A percentile compares a stretch with the other conserved stretches of the same genome.
Evolutionary conservation across 495 filamentous ascomycete species (phyloP).

Genomic region (Acidomyces sp.): DNA sequence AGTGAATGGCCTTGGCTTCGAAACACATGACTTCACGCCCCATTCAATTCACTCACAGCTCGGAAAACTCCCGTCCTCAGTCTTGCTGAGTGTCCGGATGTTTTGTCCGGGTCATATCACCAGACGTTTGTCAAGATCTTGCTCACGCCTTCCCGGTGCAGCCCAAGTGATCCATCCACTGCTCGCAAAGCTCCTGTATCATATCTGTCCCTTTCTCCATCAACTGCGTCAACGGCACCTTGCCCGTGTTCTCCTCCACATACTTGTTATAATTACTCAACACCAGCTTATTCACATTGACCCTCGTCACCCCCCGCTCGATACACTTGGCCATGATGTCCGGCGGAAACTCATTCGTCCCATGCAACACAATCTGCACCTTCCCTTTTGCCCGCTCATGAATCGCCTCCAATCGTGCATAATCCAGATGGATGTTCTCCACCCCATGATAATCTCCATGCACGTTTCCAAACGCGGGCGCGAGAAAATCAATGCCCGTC

Average conservation of each 20-base stretch:
- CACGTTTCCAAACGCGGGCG: slow-evolving; percentile 76
- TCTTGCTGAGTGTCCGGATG: too few relatives aligned
- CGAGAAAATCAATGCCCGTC: slow-evolving; percentile 72
- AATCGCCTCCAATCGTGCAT: slow-evolving; percentile 52
- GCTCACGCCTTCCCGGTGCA: slow-evolving; percentile 20
- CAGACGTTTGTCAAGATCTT: too few relatives aligned
- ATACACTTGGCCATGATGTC: slow-evolving; percentile 21
- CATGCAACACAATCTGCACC: slow-evolving; percentile 59
- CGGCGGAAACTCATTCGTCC: slow-evolving; percentile 19
- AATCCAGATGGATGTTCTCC: slow-evolving; percentile 59
- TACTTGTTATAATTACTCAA: slow-evolving; percentile 18
- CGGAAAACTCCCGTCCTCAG: too few relatives aligned
- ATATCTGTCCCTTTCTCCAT: slow-evolving; percentile 20
- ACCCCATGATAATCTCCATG: slow-evolving; percentile 66
- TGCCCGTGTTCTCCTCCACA: slow-evolving; percentile 13
- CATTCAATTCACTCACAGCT: too few relatives aligned
- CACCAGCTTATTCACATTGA: slow-evolving; percentile 25
- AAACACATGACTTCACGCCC: too few relatives aligned
- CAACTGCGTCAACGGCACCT: slow-evolving; percentile 18
- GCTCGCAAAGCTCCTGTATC: slow-evolving; percentile 15
- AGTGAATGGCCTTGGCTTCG: too few relatives aligned
- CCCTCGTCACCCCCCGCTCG: slow-evolving; percentile 16
- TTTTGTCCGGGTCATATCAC: too few relatives aligned
- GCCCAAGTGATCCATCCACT: slow-evolving; percentile 19
- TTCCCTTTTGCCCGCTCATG: slow-evolving; percentile 45